Percentiles rank a stretch among this genome's conserved stretches.
Conservation (phyloP, 495 filamentous ascomycete genomes). For the Aspergillus heteromorphus region DNA sequence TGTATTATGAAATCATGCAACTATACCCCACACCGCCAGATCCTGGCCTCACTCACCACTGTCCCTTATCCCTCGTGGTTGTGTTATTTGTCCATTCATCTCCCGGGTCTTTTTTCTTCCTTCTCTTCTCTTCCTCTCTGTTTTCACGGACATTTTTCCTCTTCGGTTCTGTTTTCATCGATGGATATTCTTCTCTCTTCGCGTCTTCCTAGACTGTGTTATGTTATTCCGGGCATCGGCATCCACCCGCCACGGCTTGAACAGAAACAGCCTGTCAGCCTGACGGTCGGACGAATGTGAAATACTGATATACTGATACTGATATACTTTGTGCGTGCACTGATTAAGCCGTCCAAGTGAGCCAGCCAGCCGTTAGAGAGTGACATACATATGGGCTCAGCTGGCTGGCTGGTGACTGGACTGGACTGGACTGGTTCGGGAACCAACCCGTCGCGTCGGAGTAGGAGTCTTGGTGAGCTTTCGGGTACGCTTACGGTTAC, state of each 20-base stretch:
- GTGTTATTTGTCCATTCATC: constrained; percentile 10
- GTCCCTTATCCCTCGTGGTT: not conserved
- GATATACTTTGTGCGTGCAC: too few species aligned
- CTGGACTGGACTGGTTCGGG: too few species aligned
- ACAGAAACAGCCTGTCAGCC: constrained; percentile 7
- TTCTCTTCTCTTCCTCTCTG: not conserved
- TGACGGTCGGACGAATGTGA: not conserved
- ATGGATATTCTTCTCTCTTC: not conserved
- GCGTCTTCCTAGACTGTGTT: not conserved
- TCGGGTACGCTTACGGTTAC: too few species aligned
- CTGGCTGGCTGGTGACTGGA: too few species aligned
- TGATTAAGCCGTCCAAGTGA: too few species aligned
- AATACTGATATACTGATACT: too few species aligned
- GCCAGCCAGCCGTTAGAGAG: too few species aligned
- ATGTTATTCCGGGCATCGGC: not conserved
- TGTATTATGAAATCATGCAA: constrained; percentile 8
- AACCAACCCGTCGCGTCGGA: too few species aligned
- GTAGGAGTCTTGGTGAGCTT: too few species aligned
- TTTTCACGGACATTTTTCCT: not conserved
- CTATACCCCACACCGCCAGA: constrained; percentile 18
- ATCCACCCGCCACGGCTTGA: not conserved
- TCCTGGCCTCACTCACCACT: constrained; percentile 11
- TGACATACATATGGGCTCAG: too few species aligned
- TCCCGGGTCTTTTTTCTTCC: not conserved
- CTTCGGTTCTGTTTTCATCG: not conserved